Conservation (phyloP, 768 basidiomycete genomes). For the Mycena crocata region DNA sequence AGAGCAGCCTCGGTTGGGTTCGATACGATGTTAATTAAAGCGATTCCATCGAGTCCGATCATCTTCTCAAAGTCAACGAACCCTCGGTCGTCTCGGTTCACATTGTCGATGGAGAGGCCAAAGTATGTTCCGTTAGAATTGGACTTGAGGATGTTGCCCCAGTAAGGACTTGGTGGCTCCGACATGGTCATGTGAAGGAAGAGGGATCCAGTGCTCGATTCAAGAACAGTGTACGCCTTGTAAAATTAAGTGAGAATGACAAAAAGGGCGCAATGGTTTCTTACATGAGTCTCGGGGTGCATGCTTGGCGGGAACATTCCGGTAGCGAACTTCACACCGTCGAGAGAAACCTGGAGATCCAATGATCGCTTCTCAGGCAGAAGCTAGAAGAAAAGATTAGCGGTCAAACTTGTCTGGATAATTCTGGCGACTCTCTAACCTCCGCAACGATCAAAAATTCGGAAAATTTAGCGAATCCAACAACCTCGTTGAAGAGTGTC, state of each 20-base stretch:
- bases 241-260: neutral
- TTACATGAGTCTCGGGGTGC: slow-evolving; percentile 89
- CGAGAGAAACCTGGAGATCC: slow-evolving; percentile 91
- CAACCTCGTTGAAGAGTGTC: slow-evolving; percentile 87
- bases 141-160: slow-evolving; percentile 94
- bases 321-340: slow-evolving; percentile 85
- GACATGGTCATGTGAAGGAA: slow-evolving; percentile 98
- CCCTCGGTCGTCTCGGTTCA: slow-evolving; percentile 88
- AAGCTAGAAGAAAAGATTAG: slow-evolving; percentile 51
- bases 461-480: slow-evolving; percentile 96
- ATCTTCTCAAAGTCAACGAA: slow-evolving; percentile 99
- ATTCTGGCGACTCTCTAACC: slow-evolving; percentile 59
- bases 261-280: slow-evolving; percentile 39
- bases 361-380: slow-evolving; percentile 67
- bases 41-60: slow-evolving; percentile 95
- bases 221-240: slow-evolving; percentile 93
- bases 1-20: slow-evolving; percentile 83
- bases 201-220: slow-evolving; percentile 92
- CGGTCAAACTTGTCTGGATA: too few relatives aligned
- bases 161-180: slow-evolving; percentile 75
- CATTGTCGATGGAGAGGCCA: slow-evolving; percentile 85
- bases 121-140: slow-evolving; percentile 99
- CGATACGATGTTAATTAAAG: slow-evolving; percentile 89
- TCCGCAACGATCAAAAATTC: slow-evolving; percentile 97
- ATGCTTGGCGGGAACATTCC: slow-evolving; percentile 93